Evolutionary conservation across 805 yeast species (phyloP).

Genomic region (Peterozyma toletana): DNA sequence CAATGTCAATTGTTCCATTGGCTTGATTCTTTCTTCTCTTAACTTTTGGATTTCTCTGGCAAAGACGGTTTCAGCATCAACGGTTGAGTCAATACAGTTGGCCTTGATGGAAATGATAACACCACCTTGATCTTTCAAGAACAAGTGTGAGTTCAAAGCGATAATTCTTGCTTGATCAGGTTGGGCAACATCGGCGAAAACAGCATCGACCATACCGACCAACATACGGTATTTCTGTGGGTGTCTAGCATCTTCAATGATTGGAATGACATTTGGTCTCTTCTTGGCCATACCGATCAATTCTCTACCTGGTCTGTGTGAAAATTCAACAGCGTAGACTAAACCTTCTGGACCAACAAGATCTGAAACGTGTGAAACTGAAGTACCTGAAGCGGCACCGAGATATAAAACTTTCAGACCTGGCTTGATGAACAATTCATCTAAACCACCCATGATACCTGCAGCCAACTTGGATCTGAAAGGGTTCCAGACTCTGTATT

Average conservation of each 20-base stretch:
- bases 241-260: slow-evolving; percentile 99
- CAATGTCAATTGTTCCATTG: slow-evolving; percentile 95
- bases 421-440: slow-evolving; percentile 94
- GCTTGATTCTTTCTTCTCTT: slow-evolving; percentile 98
- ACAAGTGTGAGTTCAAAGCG: slow-evolving; percentile 96
- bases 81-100: slow-evolving; percentile 99
- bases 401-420: slow-evolving; percentile 95
- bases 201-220: slow-evolving; percentile 97
- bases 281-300: slow-evolving; percentile 99
- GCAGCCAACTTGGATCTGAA: slow-evolving; percentile 99
- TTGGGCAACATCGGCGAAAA: slow-evolving; percentile 99
- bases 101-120: slow-evolving; percentile 99
- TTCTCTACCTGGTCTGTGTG: slow-evolving; percentile 99
- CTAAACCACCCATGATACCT: slow-evolving; percentile 99
- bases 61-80: slow-evolving; percentile 98
- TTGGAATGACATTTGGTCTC: slow-evolving; percentile 98
- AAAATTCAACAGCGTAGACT: slow-evolving; percentile 98
- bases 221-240: slow-evolving; percentile 99
- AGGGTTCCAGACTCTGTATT: slow-evolving; percentile 99
- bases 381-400: slow-evolving; percentile 99
- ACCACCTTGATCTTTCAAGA: slow-evolving; percentile 97
- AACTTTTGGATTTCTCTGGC: slow-evolving; percentile 99
- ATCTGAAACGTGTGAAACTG: slow-evolving; percentile 97
- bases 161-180: slow-evolving; percentile 99
- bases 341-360: slow-evolving; percentile 99